These are phyloP conservation scores for Acer saccharum DNA, from an alignment of 345 rosid genomes.

Conservation along the genomic window DNA sequence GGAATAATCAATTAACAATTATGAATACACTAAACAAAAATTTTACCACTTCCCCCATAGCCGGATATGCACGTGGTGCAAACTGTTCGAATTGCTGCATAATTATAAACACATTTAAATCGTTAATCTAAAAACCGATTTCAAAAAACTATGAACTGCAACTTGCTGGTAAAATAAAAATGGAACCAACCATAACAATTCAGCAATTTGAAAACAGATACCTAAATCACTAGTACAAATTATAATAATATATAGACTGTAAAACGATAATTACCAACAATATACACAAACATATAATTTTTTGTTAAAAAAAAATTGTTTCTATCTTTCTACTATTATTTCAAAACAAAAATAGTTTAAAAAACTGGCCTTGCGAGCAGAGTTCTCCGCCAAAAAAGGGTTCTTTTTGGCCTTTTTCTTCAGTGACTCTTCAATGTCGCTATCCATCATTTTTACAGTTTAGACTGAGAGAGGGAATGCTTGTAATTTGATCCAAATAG, in stretches of 20 bases:
- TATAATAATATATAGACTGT: not conserved
- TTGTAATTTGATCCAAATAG: not conserved
- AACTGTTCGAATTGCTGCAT: slow-evolving; percentile 22
- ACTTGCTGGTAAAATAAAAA: not conserved
- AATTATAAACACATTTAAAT: not conserved
- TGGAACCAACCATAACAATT: not conserved
- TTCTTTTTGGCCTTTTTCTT: slow-evolving; percentile 36
- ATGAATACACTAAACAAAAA: not conserved
- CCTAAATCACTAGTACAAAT: not conserved
- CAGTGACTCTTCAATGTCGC: slow-evolving; percentile 39
- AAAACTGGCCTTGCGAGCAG: slow-evolving; percentile 26
- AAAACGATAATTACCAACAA: not conserved
- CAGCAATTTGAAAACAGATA: not conserved
- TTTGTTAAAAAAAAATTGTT: not conserved
- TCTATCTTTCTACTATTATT: too few species aligned
- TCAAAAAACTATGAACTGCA: not conserved
- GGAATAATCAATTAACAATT: not conserved
- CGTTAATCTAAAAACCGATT: not conserved
- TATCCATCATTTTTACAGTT: slow-evolving; percentile 26
- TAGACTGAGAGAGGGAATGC: not conserved
- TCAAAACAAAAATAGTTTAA: not conserved
- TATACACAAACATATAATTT: not conserved
- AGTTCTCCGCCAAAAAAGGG: slow-evolving; percentile 15
- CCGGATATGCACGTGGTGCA: slow-evolving; percentile 15
- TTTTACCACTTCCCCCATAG: slow-evolving; percentile 59